Percentiles rank a stretch among this genome's conserved stretches.
Conservation (phyloP, 176 grass and related monocot species). For the Avena atlantica region DNA sequence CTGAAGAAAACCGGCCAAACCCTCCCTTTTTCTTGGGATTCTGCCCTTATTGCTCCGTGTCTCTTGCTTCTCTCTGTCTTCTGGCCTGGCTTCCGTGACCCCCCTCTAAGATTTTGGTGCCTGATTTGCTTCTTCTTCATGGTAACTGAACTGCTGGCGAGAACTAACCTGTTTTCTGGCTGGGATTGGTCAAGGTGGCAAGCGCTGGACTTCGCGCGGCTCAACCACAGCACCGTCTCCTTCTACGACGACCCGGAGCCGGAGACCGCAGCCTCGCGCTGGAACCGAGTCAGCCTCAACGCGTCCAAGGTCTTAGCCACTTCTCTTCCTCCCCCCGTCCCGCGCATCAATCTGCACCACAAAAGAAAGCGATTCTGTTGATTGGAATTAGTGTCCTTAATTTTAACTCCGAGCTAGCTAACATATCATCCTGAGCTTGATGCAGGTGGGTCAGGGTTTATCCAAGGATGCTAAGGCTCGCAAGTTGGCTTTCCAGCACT, state of each 20-base stretch:
- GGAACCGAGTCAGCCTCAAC: conserved; percentile 81
- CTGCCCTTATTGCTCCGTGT: not conserved
- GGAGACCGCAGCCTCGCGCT: conserved; percentile 80
- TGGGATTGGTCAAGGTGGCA: conserved; percentile 71
- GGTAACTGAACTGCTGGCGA: not conserved
- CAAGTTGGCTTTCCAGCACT: conserved; percentile 94
- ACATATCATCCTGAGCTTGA: not conserved
- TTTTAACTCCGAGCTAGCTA: not conserved
- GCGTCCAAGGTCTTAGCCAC: conserved; percentile 69
- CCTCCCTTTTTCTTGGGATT: not conserved
- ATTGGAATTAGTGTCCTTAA: not conserved
- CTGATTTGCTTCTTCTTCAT: not conserved
- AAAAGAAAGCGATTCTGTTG: not conserved
- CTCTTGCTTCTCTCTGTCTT: not conserved
- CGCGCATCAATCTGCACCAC: not conserved
- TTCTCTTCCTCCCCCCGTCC: not conserved
- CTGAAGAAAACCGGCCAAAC: not conserved
- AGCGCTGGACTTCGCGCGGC: conserved; percentile 68
- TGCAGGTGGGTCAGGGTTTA: conserved; percentile 86
- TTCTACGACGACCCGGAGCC: conserved; percentile 78
- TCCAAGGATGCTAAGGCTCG: conserved; percentile 69
- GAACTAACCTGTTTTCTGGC: not conserved
- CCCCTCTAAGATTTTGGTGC: conserved; percentile 1
- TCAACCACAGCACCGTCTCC: conserved; percentile 77
- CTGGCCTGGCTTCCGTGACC: not conserved